Conservation (phyloP, 345 rosid genomes). For the Gossypium stocksii region DNA sequence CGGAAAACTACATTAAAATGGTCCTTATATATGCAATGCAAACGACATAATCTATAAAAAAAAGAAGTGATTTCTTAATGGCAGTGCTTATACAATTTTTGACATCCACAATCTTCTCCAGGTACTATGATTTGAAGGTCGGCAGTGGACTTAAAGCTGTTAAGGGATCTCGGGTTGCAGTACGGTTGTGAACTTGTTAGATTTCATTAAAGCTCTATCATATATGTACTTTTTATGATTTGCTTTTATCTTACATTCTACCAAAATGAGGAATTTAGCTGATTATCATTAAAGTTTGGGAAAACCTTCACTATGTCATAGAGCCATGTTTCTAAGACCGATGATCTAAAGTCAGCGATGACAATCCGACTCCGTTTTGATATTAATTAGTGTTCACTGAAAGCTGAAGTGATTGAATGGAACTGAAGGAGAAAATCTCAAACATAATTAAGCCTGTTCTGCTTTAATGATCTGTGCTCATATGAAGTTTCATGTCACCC, state of each 20-base stretch:
- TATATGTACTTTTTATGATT: not conserved
- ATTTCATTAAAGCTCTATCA: conserved; percentile 18
- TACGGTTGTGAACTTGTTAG: conserved; percentile 71
- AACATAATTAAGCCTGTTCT: not conserved
- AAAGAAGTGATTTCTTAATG: not conserved
- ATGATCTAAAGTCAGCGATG: not conserved
- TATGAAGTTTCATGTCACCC: not conserved
- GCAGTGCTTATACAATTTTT: conserved; percentile 11
- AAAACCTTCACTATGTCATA: not conserved
- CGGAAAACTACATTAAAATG: too few species aligned
- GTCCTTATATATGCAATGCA: too few species aligned
- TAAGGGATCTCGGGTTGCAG: conserved; percentile 98
- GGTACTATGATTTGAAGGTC: conserved; percentile 91
- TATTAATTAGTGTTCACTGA: not conserved
- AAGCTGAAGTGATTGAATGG: not conserved
- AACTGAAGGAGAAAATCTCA: not conserved
- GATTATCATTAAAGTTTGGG: not conserved
- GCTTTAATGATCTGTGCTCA: not conserved
- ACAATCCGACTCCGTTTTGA: not conserved
- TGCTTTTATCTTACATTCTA: not conserved
- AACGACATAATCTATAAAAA: too few species aligned
- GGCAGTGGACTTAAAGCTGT: conserved; percentile 73
- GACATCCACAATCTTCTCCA: conserved; percentile 26
- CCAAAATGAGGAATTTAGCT: not conserved
- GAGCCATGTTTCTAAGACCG: not conserved